Evolutionary conservation across 176 grass and related monocot genomes (phyloP).

Genomic region (Metroxylon sagu): DNA sequence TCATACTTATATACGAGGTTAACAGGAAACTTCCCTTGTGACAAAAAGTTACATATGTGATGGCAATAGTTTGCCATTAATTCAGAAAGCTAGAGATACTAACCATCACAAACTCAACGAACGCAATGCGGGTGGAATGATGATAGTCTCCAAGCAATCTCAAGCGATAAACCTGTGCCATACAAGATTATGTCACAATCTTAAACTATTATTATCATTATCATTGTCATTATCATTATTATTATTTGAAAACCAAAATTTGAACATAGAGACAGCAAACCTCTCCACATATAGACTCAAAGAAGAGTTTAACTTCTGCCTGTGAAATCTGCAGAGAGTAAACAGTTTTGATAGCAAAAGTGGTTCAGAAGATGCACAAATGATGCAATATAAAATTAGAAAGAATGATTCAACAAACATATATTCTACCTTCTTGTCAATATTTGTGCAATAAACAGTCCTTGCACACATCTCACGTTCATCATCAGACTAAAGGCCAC

Average conservation of each 20-base stretch:
- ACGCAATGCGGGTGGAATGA: constrained; percentile 89
- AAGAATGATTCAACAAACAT: neutral
- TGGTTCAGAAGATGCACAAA: no score
- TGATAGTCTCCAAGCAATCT: constrained; percentile 98
- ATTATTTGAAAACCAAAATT: no score
- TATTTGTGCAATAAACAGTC: constrained; percentile 99
- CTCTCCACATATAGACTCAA: constrained; percentile 97
- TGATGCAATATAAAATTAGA: no score
- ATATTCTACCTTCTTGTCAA: constrained; percentile 89
- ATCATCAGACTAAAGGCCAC: constrained; percentile 66
- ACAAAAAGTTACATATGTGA: no score
- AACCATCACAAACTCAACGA: constrained; percentile 99
- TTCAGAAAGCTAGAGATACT: constrained; percentile 6
- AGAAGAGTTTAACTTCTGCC: constrained; percentile 98
- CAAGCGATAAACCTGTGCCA: constrained; percentile 69
- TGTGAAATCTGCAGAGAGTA: constrained; percentile 67
- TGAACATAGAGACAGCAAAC: constrained; percentile 28
- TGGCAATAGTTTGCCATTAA: no score
- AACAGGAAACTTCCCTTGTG: no score
- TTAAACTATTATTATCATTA: no score
- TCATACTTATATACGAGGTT: neutral
- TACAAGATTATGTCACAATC: neutral
- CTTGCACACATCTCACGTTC: constrained; percentile 98
- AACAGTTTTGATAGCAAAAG: neutral
- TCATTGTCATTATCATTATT: no score